Percentiles rank a stretch among this genome's conserved stretches.
phyloP scores from a whole-genome alignment of 495 filamentous ascomycete genomes.

The Talaromyces thailandensis region DNA sequence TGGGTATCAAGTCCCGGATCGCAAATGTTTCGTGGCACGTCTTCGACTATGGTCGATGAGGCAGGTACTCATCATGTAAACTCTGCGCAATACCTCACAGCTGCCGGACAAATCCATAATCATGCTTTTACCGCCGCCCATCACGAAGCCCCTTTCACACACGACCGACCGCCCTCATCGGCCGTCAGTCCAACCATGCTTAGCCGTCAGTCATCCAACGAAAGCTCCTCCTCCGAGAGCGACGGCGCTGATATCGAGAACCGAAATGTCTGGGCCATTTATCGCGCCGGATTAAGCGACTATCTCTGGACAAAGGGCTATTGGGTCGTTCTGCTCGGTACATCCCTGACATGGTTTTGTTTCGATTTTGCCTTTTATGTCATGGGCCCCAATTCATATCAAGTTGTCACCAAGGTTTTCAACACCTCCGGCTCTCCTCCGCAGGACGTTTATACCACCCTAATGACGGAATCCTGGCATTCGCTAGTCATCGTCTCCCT shows the following conservation, averaged over 20 bases:
- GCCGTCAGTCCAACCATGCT: constrained; percentile 1
- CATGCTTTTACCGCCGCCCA: neutral
- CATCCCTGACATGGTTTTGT: constrained; percentile 27
- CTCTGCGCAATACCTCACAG: neutral
- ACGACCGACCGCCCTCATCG: constrained; percentile 1
- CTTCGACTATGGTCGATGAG: neutral
- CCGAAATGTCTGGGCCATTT: constrained; percentile 9
- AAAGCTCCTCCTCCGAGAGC: neutral
- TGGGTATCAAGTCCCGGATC: constrained; percentile 3
- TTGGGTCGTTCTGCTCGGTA: constrained; percentile 26
- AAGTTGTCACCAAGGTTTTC: constrained; percentile 32
- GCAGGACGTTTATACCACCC: constrained; percentile 26
- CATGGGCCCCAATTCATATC: constrained; percentile 31
- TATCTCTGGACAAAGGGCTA: constrained; percentile 24
- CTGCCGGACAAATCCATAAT: neutral
- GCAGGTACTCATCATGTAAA: neutral
- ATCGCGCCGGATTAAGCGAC: constrained; percentile 12
- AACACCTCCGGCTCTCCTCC: constrained; percentile 9
- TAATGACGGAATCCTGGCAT: constrained; percentile 28
- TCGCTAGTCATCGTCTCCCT: constrained; percentile 33
- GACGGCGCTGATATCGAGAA: constrained; percentile 4
- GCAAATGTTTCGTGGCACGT: neutral
- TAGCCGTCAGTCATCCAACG: neutral
- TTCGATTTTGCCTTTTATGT: constrained; percentile 36
- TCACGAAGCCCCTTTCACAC: neutral